A percentile compares a stretch with the other conserved stretches of the same genome.
phyloP scores from a whole-genome alignment of 495 filamentous ascomycete species.

The Polyplosphaeria fusca region DNA sequence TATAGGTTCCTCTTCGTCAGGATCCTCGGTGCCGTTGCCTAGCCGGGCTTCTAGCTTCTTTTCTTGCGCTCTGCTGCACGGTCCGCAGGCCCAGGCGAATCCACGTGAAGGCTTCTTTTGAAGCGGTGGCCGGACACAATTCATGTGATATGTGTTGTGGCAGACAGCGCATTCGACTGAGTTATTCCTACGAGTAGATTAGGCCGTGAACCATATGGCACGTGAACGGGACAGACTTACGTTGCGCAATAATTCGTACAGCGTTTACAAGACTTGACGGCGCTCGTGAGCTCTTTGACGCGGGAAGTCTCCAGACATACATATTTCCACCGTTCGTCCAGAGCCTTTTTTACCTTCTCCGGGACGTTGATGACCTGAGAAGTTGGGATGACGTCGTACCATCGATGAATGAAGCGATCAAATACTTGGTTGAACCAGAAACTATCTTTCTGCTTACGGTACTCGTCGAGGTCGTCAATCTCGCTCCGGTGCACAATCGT shows the following conservation, averaged over 20 bases:
- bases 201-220: background rate
- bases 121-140: constrained; percentile 87
- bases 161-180: constrained; percentile 98
- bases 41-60: constrained; percentile 83
- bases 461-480: constrained; percentile 76
- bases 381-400: constrained; percentile 94
- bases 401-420: constrained; percentile 95
- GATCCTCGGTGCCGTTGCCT: constrained; percentile 56
- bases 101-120: constrained; percentile 96
- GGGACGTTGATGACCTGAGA: constrained; percentile 94
- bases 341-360: constrained; percentile 83
- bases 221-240: constrained; percentile 49
- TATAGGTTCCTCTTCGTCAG: constrained; percentile 65
- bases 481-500: constrained; percentile 81
- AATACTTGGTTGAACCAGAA: constrained; percentile 99
- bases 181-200: constrained; percentile 56
- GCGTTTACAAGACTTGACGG: constrained; percentile 92
- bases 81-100: constrained; percentile 96
- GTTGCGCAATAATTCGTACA: constrained; percentile 86
- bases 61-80: constrained; percentile 92
- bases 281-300: constrained; percentile 92
- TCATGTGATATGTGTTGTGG: constrained; percentile 95
- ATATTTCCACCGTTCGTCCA: constrained; percentile 93
- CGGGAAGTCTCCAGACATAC: constrained; percentile 88
- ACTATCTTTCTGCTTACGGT: constrained; percentile 74